Conservation (phyloP, 495 filamentous ascomycete species). For the Penicillium nucicola region DNA sequence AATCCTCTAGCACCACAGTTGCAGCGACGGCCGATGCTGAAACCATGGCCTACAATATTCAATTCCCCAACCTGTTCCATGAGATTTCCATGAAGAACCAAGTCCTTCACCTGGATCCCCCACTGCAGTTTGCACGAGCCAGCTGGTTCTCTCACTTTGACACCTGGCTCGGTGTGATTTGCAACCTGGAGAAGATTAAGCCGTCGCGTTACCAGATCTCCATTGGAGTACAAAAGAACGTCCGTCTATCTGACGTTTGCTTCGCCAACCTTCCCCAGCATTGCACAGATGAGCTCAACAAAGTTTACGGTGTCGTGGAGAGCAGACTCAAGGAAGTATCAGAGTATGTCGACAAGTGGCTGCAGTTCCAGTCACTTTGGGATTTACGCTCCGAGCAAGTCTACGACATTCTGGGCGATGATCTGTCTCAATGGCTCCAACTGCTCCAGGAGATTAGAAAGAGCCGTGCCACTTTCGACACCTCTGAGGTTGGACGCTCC, state of each 20-base stretch:
- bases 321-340: slow-evolving; percentile 71
- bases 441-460: slow-evolving; percentile 93
- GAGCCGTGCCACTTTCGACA: slow-evolving; percentile 90
- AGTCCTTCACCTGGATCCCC: slow-evolving; percentile 91
- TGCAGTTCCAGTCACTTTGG: slow-evolving; percentile 98
- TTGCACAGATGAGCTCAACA: slow-evolving; percentile 71
- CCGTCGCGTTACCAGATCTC: slow-evolving; percentile 93
- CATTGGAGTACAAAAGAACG: slow-evolving; percentile 54
- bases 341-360: slow-evolving; percentile 90
- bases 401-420: slow-evolving; percentile 84
- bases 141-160: slow-evolving; percentile 94
- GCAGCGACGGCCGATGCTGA: slow-evolving; percentile 33
- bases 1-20: slow-evolving; percentile 25
- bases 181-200: slow-evolving; percentile 88
- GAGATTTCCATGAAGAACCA: slow-evolving; percentile 97
- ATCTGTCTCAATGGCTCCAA: slow-evolving; percentile 89
- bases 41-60: slow-evolving; percentile 53
- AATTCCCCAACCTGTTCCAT: slow-evolving; percentile 61
- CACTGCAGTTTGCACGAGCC: slow-evolving; percentile 84
- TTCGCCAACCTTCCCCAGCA: slow-evolving; percentile 84
- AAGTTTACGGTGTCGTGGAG: slow-evolving; percentile 79
- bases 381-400: slow-evolving; percentile 95
- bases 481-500: slow-evolving; percentile 80
- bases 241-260: slow-evolving; percentile 59
- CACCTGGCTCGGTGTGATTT: slow-evolving; percentile 87